Evolutionary conservation across 2,329 filamentous ascomycete genomes (phyloP).

Genomic region (Xylariaceae sp.): DNA sequence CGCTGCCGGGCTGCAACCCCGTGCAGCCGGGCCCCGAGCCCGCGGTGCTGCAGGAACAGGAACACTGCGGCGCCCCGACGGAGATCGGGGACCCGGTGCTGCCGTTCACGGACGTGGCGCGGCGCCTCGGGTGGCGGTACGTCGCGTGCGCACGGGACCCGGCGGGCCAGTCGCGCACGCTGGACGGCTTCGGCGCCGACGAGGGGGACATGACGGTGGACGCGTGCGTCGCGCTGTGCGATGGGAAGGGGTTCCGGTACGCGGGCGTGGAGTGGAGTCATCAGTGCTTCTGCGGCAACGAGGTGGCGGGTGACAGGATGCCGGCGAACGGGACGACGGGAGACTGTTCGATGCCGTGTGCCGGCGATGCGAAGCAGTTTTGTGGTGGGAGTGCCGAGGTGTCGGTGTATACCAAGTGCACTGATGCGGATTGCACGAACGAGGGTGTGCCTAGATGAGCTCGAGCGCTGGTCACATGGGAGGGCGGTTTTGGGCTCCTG

Average conservation of each 20-base stretch:
- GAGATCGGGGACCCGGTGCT: constrained; percentile 32
- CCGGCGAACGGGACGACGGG: constrained; percentile 39
- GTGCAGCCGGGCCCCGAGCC: constrained; percentile 30
- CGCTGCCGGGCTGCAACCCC: constrained; percentile 53
- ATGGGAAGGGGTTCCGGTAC: constrained; percentile 11
- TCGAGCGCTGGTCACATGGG: too few relatives aligned
- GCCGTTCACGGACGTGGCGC: constrained; percentile 41
- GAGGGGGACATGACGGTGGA: constrained; percentile 23
- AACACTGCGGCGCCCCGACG: constrained; percentile 31
- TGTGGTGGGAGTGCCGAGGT: constrained; percentile 33
- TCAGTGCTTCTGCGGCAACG: constrained; percentile 26
- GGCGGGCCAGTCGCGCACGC: constrained; percentile 22
- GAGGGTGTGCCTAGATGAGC: not conserved
- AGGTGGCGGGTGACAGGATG: constrained; percentile 22
- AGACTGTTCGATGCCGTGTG: constrained; percentile 36
- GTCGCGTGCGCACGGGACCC: constrained; percentile 43
- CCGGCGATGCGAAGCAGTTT: constrained; percentile 30
- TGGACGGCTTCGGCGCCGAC: constrained; percentile 14
- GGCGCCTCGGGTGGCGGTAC: constrained; percentile 43
- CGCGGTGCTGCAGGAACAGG: constrained; percentile 6
- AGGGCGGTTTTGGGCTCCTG: too few relatives aligned
- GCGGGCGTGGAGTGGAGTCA: constrained; percentile 21
- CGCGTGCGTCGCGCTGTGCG: constrained; percentile 17
- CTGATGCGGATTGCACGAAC: constrained; percentile 21
- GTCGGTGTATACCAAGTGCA: constrained; percentile 32